Evolutionary conservation across 768 basidiomycete species (phyloP).

Genomic region (Porphyrellus cyaneotinctus): DNA sequence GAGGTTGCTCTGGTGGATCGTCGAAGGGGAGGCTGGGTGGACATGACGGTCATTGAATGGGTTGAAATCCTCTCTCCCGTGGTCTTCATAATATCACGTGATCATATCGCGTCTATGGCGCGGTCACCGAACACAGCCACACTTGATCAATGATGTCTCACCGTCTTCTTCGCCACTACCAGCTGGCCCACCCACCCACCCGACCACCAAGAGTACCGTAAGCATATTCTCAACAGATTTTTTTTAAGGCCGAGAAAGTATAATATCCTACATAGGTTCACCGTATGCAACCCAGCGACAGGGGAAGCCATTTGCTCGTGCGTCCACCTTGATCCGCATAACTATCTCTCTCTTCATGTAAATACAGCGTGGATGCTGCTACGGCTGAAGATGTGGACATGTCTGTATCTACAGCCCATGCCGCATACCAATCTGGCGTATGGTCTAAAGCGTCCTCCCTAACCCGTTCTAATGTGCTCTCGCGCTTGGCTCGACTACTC

Average conservation of each 20-base stretch:
- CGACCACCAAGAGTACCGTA: constrained; percentile 8
- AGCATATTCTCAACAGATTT: not conserved
- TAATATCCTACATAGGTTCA: constrained; percentile 38
- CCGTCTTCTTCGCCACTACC: constrained; percentile 8
- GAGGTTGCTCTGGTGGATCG: constrained; percentile 53
- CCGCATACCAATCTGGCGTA: constrained; percentile 56
- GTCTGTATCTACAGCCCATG: constrained; percentile 53
- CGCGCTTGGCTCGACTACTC: constrained; percentile 58
- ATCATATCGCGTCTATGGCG: constrained; percentile 26
- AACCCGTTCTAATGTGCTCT: constrained; percentile 60
- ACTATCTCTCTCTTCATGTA: not conserved
- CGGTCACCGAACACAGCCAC: constrained; percentile 16
- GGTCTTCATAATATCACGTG: constrained; percentile 14
- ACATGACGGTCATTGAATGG: constrained; percentile 19
- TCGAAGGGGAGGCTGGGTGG: constrained; percentile 37
- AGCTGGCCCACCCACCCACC: too few relatives aligned
- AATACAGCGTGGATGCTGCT: constrained; percentile 50
- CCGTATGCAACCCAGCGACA: constrained; percentile 65
- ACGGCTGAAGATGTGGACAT: constrained; percentile 47
- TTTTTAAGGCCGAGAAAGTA: too few relatives aligned
- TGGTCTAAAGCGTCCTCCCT: constrained; percentile 65
- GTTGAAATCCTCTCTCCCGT: not conserved
- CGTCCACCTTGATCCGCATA: constrained; percentile 48
- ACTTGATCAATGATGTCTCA: not conserved
- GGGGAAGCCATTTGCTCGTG: constrained; percentile 57